Base-by-base conservation (phyloP, 768 basidiomycete genomes). In the Pulveroboletus frians region DNA sequence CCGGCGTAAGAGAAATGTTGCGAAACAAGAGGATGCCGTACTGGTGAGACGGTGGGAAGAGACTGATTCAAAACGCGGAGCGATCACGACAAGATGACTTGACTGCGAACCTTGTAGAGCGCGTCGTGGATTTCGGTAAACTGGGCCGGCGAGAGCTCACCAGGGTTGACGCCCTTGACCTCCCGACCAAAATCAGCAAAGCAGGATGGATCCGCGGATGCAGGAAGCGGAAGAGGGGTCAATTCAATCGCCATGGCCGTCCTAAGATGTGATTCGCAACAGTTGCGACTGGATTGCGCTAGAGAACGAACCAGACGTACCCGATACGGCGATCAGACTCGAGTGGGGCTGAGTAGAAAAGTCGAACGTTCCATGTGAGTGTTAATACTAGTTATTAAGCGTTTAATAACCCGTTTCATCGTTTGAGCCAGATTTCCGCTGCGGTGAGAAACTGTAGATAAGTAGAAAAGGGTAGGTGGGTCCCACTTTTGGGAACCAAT, bases 1-100 rank as follows among this genome's bases (percentile, higher is more conserved):
- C 88, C 0, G 91, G 90, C 5, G 80, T 77, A 21, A 93, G 63
- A 29, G 76, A 69, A 30, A 76, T 77, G 58, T 86, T 68, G 48
- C 86, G 76, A 71, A 93, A 94, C 47, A 94, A 73, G 35, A 94
- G 75, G 15, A 76, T 76, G 35, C 78, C 77, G 55, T 93, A 75
- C 88, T 92, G 60, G 26, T 47, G 40, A 44, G n/a, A 40, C 34
- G 23, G 14, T 39, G 50, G 39, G 15, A 39, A 23, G 40, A 29
- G 23, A 14, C 27, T 21, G 20, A 49, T 13, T 45, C 35, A 26
- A 29, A 49, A 43, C 39, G 45, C 49, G 40, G 27, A 18, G 27
- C 5, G n/a, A 18, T 39, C 15, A 20, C 13, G 27, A 18, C 13
- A 4, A 26, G 30, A 26, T 18, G 35, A 42, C 9, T 18, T 44